Conservation (phyloP, 306 rosid genomes). For the Quercus berberidifolia region DNA sequence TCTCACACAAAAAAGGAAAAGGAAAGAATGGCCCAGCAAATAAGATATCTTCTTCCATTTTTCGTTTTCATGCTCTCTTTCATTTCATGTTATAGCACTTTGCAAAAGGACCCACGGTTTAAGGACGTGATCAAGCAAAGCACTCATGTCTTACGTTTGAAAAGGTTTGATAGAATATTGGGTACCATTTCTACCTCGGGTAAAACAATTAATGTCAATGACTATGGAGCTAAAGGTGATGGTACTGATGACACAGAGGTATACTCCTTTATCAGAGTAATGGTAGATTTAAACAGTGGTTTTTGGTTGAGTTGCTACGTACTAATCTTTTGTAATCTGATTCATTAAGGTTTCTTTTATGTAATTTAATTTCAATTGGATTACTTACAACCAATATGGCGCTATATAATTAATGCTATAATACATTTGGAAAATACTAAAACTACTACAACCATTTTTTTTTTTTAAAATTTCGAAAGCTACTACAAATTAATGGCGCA, state of each 20-base stretch:
- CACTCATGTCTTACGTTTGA: slow-evolving; percentile 14
- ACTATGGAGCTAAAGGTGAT: slow-evolving; percentile 65
- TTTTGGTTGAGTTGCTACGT: neutral
- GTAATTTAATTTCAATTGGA: too few species aligned
- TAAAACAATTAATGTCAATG: slow-evolving; percentile 39
- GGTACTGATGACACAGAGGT: slow-evolving; percentile 52
- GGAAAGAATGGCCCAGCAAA: slow-evolving; percentile 32
- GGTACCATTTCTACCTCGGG: neutral
- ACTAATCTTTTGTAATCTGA: neutral
- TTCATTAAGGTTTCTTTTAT: neutral
- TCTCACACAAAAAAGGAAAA: neutral
- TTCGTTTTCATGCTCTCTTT: slow-evolving; percentile 22
- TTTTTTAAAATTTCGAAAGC: too few species aligned
- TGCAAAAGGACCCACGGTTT: slow-evolving; percentile 35
- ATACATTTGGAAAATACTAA: too few species aligned
- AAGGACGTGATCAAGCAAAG: slow-evolving; percentile 31
- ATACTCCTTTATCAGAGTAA: slow-evolving; percentile 6
- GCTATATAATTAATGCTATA: too few species aligned
- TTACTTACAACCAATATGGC: too few species aligned
- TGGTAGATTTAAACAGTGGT: neutral
- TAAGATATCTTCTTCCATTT: slow-evolving; percentile 12
- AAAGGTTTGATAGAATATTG: slow-evolving; percentile 2
- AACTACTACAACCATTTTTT: too few species aligned
- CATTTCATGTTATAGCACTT: slow-evolving; percentile 25
- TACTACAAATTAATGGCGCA: too few species aligned